A percentile compares a stretch with the other conserved stretches of the same genome.
phyloP scores from a whole-genome alignment of 176 grass and related monocot genomes.

The Juncus effusus region DNA sequence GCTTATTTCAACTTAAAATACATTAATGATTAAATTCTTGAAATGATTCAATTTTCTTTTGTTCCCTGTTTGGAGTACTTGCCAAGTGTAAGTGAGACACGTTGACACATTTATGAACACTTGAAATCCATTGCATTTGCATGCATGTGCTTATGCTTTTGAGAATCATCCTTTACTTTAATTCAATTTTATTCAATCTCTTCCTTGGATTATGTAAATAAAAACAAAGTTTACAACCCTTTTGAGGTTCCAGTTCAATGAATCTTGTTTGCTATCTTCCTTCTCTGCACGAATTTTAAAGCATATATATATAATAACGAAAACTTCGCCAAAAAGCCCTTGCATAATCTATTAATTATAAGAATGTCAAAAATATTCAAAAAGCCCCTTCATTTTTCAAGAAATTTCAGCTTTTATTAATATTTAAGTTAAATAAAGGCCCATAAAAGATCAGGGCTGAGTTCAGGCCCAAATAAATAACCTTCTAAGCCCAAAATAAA shows the following conservation, averaged over 20 bases:
- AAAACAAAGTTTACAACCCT: background rate
- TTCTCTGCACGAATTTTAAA: background rate
- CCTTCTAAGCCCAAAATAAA: too few species aligned
- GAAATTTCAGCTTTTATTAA: too few species aligned
- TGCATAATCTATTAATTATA: too few species aligned
- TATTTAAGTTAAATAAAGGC: too few species aligned
- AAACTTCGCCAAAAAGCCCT: too few species aligned
- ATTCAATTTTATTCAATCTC: too few species aligned
- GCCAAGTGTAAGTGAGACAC: conserved; percentile 26
- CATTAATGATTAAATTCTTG: background rate
- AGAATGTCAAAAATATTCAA: too few species aligned
- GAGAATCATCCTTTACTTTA: background rate
- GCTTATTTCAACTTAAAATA: conserved; percentile 7
- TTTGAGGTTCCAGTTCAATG: conserved; percentile 21
- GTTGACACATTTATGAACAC: conserved; percentile 12
- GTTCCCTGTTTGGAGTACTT: conserved; percentile 24
- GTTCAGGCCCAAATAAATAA: too few species aligned
- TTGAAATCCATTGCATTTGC: conserved; percentile 10
- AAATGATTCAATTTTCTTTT: background rate
- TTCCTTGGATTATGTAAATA: conserved; percentile 24
- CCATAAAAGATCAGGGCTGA: too few species aligned
- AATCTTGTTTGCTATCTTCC: conserved; percentile 7
- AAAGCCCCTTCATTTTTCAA: too few species aligned
- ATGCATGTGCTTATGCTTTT: conserved; percentile 29
- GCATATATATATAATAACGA: too few species aligned